Conservation (phyloP, 768 basidiomycete species). For the Mycena olivaceomarginata region DNA sequence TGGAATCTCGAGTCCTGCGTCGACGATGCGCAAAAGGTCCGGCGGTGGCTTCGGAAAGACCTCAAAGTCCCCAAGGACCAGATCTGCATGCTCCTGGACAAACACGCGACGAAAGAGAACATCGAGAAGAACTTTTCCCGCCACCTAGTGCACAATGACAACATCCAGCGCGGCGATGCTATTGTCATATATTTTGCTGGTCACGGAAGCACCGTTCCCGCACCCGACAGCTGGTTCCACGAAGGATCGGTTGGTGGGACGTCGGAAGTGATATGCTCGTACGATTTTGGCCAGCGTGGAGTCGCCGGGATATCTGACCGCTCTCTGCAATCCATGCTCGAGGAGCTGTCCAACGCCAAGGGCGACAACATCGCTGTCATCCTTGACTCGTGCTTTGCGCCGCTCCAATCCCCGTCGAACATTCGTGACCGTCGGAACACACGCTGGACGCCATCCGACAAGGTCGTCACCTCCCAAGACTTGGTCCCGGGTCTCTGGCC, state of each 20-base stretch:
- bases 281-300: conserved; percentile 76
- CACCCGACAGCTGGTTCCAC: conserved; percentile 79
- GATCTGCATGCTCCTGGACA: conserved; percentile 73
- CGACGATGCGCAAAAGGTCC: conserved; percentile 77
- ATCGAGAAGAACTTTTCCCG: conserved; percentile 78
- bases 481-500: conserved; percentile 75
- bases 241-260: conserved; percentile 54
- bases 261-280: conserved; percentile 79
- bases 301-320: conserved; percentile 82
- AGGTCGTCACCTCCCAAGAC: conserved; percentile 72
- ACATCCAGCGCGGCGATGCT: conserved; percentile 77
- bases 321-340: conserved; percentile 77
- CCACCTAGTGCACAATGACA: conserved; percentile 78
- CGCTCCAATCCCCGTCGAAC: conserved; percentile 59
- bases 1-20: conserved; percentile 83
- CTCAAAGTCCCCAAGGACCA: conserved; percentile 77
- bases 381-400: conserved; percentile 79
- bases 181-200: conserved; percentile 84
- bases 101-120: conserved; percentile 74
- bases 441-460: conserved; percentile 78
- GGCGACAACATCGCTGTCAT: conserved; percentile 84
- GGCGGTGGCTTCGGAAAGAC: conserved; percentile 73
- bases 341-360: conserved; percentile 72
- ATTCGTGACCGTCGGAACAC: conserved; percentile 67
- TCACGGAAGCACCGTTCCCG: conserved; percentile 76